Conservation (phyloP, 768 basidiomycete species). For the Termitomyces sp. region DNA sequence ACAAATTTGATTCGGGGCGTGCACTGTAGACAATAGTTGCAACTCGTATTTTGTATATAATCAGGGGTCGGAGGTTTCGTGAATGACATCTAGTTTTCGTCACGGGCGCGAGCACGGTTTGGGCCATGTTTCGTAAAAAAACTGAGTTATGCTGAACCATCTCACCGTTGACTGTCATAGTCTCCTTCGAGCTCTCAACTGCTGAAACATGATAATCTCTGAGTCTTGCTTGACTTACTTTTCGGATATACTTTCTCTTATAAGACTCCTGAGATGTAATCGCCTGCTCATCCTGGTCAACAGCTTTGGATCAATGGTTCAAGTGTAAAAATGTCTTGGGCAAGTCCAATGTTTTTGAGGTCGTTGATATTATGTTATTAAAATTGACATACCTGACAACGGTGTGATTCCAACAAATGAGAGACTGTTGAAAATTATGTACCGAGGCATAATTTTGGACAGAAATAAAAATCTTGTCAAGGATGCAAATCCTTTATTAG, state of each 20-base stretch:
- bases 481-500: background rate
- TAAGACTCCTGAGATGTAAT: no score
- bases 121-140: no score
- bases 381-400: background rate
- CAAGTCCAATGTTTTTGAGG: background rate
- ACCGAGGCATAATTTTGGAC: background rate
- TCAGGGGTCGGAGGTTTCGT: background rate
- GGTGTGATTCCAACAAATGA: background rate
- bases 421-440: no score
- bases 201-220: background rate
- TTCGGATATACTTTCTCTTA: background rate
- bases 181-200: background rate
- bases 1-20: background rate
- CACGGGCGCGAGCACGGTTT: background rate
- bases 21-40: background rate
- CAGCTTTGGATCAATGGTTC: background rate
- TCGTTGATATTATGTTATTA: background rate
- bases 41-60: background rate
- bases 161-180: background rate
- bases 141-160: background rate
- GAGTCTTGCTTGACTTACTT: background rate
- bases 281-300: no score
- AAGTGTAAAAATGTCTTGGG: background rate
- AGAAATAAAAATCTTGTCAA: background rate
- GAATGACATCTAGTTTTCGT: background rate